These are phyloP conservation scores for Citrus mangshanensis DNA, from an alignment of 345 rosid genomes.

Conservation along the genomic window DNA sequence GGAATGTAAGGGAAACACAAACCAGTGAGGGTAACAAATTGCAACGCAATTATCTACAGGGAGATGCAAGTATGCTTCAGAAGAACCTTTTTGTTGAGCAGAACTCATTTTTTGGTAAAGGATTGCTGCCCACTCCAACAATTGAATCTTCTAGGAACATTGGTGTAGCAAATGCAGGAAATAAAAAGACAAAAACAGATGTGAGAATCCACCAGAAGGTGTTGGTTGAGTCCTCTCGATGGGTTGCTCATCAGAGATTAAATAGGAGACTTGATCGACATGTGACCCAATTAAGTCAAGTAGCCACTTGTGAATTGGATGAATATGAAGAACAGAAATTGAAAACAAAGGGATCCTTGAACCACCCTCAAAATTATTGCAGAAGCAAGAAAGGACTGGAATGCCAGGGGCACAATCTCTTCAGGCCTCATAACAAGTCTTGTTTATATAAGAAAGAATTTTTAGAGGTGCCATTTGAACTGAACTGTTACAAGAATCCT, in stretches of 20 bases:
- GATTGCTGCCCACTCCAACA: neutral
- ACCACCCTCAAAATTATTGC: neutral
- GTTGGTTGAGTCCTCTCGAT: neutral
- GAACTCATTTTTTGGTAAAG: neutral
- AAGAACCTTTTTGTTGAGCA: slow-evolving; percentile 1
- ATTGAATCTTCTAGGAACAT: slow-evolving; percentile 2
- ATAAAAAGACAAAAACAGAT: neutral
- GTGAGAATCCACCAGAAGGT: neutral
- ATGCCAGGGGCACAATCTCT: neutral
- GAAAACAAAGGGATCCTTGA: neutral
- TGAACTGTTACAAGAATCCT: neutral
- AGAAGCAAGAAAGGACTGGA: neutral
- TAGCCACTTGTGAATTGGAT: neutral
- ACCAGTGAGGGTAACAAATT: neutral
- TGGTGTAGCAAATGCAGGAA: neutral
- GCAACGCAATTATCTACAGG: neutral
- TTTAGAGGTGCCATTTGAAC: neutral
- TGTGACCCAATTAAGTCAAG: neutral
- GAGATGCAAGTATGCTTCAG: neutral
- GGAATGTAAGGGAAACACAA: slow-evolving; percentile 4
- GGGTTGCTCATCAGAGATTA: neutral
- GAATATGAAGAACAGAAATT: neutral
- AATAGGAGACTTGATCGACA: neutral
- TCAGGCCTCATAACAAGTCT: neutral
- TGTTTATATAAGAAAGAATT: neutral